Evolutionary conservation across 305 asterid species (phyloP), one percentile per base, ranked within the genome.

Genomic region (Solanum chacoense): DNA sequence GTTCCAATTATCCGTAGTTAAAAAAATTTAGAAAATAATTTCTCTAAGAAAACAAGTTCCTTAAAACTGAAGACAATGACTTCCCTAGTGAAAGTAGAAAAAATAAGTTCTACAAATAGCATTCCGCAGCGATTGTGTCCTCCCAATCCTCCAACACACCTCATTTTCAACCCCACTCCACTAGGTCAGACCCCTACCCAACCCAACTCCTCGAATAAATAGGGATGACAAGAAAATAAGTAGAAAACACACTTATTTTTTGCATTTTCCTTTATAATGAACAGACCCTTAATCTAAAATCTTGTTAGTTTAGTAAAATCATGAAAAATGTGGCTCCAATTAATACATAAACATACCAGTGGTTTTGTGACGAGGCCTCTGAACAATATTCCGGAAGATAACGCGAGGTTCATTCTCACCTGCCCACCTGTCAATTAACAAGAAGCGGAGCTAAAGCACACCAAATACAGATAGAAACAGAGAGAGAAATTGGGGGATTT

Each of bases 321-420:
- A 77, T 36, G 67, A 40, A 36, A 77, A 77, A 77, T 77, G 84
- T 77, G 7, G 59, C 26, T 36, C 32, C 45, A 55, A 16, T 4
- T 1, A 85, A 26, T 20, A 22, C 20, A 11, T 1, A 87, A 11
- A 36, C 28, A 24, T 90, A 96, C 99, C 99, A 80, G 98, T 95
- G 34, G 94, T 93, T 93, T 97, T 97, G 91, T 97, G 99, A 88
- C 99, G 99, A 84, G 99, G 99, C 92, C 99, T 92, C 95, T 95
- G 99, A 89, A 97, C 97, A 92, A 97, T 96, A 93, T 96, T 97
- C 29, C 99, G 93, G 91, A 97, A 97, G 88, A 96, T 89, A 91
- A 97, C 98, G 86, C 99, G 96, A 88, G 99, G 99, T 3, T 95
- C 98, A 88, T 87, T 91, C 95, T 96, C 99, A 79, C 98, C 99